Conservation (phyloP, 2,329 filamentous ascomycete species). For the Aspergillus ustus region DNA sequence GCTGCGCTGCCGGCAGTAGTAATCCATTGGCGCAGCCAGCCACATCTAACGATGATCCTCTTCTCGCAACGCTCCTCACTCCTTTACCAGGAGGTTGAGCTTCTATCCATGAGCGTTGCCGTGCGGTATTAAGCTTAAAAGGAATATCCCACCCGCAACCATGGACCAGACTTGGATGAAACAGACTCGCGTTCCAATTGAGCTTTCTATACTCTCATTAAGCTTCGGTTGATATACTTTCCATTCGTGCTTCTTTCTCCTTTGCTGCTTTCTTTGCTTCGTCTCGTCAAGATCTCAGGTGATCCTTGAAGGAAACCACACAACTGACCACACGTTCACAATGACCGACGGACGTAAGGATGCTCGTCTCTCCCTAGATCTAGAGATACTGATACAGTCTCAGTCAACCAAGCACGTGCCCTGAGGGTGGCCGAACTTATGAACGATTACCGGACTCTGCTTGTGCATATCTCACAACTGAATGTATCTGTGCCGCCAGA, state of each 20-base stretch:
- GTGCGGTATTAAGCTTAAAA: conserved; percentile 28
- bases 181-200: conserved; percentile 14
- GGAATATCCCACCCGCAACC: conserved; percentile 27
- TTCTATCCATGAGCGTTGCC: conserved; percentile 13
- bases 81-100: conserved; percentile 15
- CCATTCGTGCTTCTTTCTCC: not conserved
- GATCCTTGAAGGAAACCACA: conserved; percentile 3
- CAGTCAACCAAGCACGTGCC: conserved; percentile 68
- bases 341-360: conserved; percentile 64
- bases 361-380: not conserved
- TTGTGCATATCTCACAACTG: conserved; percentile 62
- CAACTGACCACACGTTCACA: conserved; percentile 18
- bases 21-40: conserved; percentile 37
- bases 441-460: conserved; percentile 66
- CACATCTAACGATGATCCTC: conserved; percentile 35
- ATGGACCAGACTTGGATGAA: conserved; percentile 21
- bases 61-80: conserved; percentile 20
- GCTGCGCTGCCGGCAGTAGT: conserved; percentile 27
- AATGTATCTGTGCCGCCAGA: conserved; percentile 56
- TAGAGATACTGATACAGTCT: conserved; percentile 19
- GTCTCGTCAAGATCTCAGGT: conserved; percentile 9
- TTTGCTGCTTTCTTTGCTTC: conserved; percentile 1
- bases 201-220: conserved; percentile 12
- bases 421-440: conserved; percentile 67
- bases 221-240: not conserved